phyloP scores from a whole-genome alignment of 305 asterid species.

The Fraxinus platypoda region DNA sequence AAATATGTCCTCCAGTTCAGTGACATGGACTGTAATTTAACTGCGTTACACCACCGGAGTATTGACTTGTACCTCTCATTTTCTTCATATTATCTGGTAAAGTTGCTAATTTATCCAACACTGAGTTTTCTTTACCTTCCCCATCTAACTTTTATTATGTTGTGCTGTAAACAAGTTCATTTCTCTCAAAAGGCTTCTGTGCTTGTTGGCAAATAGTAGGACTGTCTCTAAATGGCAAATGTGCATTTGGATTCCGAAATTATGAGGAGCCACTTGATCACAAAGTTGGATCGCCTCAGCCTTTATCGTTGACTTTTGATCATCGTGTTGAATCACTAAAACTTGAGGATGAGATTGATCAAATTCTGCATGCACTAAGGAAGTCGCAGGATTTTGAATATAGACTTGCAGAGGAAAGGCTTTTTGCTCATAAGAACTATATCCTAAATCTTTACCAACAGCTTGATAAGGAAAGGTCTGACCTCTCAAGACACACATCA shows the following conservation, averaged over 20 bases:
- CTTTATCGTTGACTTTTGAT: conserved; percentile 40
- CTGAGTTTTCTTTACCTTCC: not conserved
- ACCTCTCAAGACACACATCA: conserved; percentile 35
- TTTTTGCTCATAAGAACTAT: conserved; percentile 47
- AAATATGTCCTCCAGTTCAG: not conserved
- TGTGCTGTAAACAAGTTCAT: not conserved
- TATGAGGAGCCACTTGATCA: conserved; percentile 22
- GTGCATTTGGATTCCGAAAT: conserved; percentile 13
- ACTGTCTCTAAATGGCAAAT: conserved; percentile 24
- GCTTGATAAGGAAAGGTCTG: conserved; percentile 49
- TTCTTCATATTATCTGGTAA: not conserved
- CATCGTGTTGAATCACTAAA: conserved; percentile 42
- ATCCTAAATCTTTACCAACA: conserved; percentile 51
- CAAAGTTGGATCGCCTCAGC: conserved; percentile 24
- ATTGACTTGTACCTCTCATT: not conserved
- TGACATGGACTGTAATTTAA: not conserved
- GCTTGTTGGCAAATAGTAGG: conserved; percentile 22
- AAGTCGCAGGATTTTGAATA: conserved; percentile 60
- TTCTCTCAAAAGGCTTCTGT: not conserved
- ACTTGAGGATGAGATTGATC: conserved; percentile 61
- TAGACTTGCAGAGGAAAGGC: conserved; percentile 56
- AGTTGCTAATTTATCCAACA: not conserved
- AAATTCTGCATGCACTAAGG: conserved; percentile 40
- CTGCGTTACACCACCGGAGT: not conserved
- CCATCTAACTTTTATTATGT: not conserved